Base-by-base conservation (phyloP, 768 basidiomycete genomes). In the Termitomyces sp. region DNA sequence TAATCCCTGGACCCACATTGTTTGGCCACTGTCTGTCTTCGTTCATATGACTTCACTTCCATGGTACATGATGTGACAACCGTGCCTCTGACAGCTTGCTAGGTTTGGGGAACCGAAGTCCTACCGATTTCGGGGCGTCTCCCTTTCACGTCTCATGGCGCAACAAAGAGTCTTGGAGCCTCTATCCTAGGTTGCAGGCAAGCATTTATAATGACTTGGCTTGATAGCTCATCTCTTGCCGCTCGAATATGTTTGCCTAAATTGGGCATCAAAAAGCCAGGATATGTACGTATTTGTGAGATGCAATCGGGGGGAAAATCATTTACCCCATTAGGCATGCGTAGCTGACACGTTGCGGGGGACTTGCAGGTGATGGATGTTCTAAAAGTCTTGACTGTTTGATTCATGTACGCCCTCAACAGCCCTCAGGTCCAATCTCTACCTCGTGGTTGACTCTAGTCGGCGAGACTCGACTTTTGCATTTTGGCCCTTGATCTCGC, bases 401-500 rank as follows among this genome's bases (percentile, higher is more conserved):
- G 18, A 16, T 16, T n/a, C n/a, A 40, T 40, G 18, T 40, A 8
- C 18, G 38, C 38, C 38, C 38, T 40, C 38, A 18, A 18, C 38
- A 7, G 7, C 18, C 18, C 38, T 40, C 38, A 40, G 43, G 50
- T 45, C 30, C 8, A 16, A 33, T 20, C 28, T 54, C 20, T 45
- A 47, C 64, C 64, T 65, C 64, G 64, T 63, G 64, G 57, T 44
- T 42, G 51, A 58, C 59, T 46, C 7, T 20, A 6, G n/a, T 10
- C 16, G 18, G 14, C 18, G 24, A 52, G 36, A 44, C 47, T 20
- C 28, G 28, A 44, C 7, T 40, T 6, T 40, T n/a, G 38, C 14
- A 56, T 44, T 42, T 35, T 36, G 35, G 45, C 53, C 64, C 58
- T 65, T 68, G 60, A 60, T 63, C 65, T 61, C 63, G 56, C 74